Conservation (phyloP, 176 grass and related monocot species). For the Oryza longistaminata region DNA sequence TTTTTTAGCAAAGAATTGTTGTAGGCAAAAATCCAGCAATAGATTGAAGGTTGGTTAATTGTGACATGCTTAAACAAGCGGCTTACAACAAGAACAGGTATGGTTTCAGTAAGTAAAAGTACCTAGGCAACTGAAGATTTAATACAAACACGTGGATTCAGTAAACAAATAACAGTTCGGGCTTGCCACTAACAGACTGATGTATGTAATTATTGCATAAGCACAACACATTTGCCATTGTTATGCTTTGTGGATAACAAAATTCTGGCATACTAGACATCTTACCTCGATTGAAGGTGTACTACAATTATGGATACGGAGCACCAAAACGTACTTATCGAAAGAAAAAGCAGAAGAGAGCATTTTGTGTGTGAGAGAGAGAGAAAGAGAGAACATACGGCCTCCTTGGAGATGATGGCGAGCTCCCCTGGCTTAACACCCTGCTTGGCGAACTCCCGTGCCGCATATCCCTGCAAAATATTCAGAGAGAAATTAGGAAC, state of each 20-base stretch:
- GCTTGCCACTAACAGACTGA: not conserved
- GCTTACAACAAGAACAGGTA: not conserved
- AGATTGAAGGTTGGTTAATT: not conserved
- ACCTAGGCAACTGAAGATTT: not conserved
- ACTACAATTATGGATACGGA: not conserved
- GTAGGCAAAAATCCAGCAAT: not conserved
- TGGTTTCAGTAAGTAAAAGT: not conserved
- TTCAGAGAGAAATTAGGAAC: not conserved
- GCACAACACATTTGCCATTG: not conserved
- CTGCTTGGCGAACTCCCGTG: constrained; percentile 80
- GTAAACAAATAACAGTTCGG: not conserved
- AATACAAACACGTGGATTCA: not conserved
- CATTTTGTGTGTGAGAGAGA: too few relatives aligned
- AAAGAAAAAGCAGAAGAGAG: not conserved
- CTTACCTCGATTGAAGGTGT: not conserved
- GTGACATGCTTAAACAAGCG: not conserved
- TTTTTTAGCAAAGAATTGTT: not conserved
- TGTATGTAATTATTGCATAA: not conserved
- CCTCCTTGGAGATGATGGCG: constrained; percentile 95
- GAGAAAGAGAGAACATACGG: constrained; percentile 32
- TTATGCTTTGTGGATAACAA: not conserved
- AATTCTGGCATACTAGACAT: not conserved
- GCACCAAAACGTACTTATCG: not conserved
- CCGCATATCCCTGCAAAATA: constrained; percentile 78
- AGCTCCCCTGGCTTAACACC: constrained; percentile 79